Conservation (phyloP, 805 yeast species). For the Helenozyma baotianmanensis region DNA sequence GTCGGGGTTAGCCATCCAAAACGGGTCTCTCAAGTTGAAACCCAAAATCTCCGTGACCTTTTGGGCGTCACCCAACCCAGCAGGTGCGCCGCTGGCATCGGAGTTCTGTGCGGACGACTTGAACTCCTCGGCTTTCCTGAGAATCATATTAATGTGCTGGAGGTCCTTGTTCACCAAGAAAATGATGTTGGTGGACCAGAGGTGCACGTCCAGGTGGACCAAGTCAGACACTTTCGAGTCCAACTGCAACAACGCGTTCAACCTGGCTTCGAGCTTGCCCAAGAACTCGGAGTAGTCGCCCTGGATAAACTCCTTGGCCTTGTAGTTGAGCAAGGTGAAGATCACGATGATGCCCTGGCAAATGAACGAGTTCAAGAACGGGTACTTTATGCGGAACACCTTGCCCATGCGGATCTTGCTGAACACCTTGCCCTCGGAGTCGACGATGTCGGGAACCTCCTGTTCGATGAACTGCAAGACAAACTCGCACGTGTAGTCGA, state of each 20-base stretch:
- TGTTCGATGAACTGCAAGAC: slow-evolving; percentile 10
- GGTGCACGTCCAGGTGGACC: slow-evolving; percentile 14
- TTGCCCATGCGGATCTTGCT: slow-evolving; percentile 22
- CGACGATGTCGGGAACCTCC: slow-evolving; percentile 8
- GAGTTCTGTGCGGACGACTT: not conserved
- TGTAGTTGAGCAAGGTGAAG: slow-evolving; percentile 44
- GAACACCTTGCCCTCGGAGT: slow-evolving; percentile 4
- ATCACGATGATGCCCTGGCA: slow-evolving; percentile 51
- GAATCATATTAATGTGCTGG: slow-evolving; percentile 23
- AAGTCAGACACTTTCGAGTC: slow-evolving; percentile 21
- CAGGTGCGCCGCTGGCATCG: slow-evolving; percentile 1
- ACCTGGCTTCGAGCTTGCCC: slow-evolving; percentile 18
- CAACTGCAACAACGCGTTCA: slow-evolving; percentile 20
- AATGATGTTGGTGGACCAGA: slow-evolving; percentile 34
- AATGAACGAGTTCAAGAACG: slow-evolving; percentile 45
- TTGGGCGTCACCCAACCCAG: slow-evolving; percentile 9
- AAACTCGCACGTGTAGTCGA: slow-evolving; percentile 14
- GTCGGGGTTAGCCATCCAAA: slow-evolving; percentile 42
- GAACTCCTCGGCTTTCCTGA: slow-evolving; percentile 3
- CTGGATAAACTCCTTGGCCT: slow-evolving; percentile 30
- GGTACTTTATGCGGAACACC: slow-evolving; percentile 37
- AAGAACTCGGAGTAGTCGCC: slow-evolving; percentile 18
- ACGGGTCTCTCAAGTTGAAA: slow-evolving; percentile 44
- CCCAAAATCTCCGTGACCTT: slow-evolving; percentile 37
- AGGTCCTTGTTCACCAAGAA: slow-evolving; percentile 29